Percentiles rank a stretch among this genome's conserved stretches.
Conservation (phyloP, 208 protist genomes). For the Trypanosoma rangeli region DNA sequence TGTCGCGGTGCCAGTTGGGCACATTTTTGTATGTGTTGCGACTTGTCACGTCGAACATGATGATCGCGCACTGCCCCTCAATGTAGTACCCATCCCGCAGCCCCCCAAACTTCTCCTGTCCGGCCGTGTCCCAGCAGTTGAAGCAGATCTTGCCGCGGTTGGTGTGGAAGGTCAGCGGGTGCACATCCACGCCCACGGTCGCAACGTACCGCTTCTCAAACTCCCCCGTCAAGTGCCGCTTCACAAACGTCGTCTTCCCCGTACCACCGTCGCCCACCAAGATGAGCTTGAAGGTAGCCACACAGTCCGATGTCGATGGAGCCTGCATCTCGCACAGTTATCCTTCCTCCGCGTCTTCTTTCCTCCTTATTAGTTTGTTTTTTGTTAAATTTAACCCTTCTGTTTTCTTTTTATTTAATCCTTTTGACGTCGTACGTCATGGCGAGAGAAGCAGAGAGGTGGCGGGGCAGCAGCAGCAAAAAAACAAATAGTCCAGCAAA, state of each 20-base stretch:
- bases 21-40: slow-evolving; percentile 99
- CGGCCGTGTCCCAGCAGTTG: slow-evolving; percentile 99
- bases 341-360: slow-evolving; percentile 23
- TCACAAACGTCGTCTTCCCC: slow-evolving; percentile 99
- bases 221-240: slow-evolving; percentile 99
- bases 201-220: slow-evolving; percentile 99
- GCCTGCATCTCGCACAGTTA: slow-evolving; percentile 21
- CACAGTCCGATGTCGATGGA: slow-evolving; percentile 37
- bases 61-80: slow-evolving; percentile 99
- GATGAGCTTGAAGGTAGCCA: slow-evolving; percentile 98
- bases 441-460: too few species aligned
- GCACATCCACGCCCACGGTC: slow-evolving; percentile 96
- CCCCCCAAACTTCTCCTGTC: slow-evolving; percentile 99
- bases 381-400: neutral
- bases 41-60: slow-evolving; percentile 99
- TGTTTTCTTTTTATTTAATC: neutral
- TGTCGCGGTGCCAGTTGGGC: slow-evolving; percentile 99
- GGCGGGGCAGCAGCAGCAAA: too few species aligned
- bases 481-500: too few species aligned
- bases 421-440: neutral
- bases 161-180: slow-evolving; percentile 98
- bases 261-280: slow-evolving; percentile 99
- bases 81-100: slow-evolving; percentile 99
- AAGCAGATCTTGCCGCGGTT: slow-evolving; percentile 98
- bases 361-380: slow-evolving; percentile 14